Evolutionary conservation across 345 rosid species (phyloP), one percentile per base, ranked within the genome.

Genomic region (Limnanthes douglasii): DNA sequence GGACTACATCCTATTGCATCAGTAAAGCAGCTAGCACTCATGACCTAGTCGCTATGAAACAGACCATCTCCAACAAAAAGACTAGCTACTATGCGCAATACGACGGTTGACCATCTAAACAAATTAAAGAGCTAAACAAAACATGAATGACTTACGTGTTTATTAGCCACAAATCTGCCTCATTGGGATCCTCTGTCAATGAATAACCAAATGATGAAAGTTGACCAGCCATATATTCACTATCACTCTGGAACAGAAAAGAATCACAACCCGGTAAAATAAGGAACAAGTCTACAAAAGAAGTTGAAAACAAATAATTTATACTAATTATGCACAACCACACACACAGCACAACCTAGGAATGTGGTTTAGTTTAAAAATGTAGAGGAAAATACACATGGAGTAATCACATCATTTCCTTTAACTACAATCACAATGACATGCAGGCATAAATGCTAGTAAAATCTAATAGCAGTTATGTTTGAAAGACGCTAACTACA

Each of bases 171-270:
- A 90, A 34, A 69, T 84, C 86, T 51, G 84, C 94, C 18, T 79
- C 86, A 48, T 79, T 94, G 17, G 94, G 86, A 46, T 49, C 67
- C n/a, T 84, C 95, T 11, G 68, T 72, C 45, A 90, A 64, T 8
- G 68, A 61, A 67, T 84, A 90, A 34, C 98, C 95, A 33, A 74
- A 90, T 32, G 95, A 78, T 45, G 92, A 74, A 48, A 90, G 82
- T 70, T 84, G 95, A 37, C 98, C 94, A 13, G 86, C 92, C 98
- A 90, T 90, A 60, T 90, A 90, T 62, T 90, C 95, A 65, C 94
- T 84, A 52, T 90, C 98, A 68, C 95, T 90, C 92, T 90, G 81
- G 33, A 20, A 39, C 34, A 13, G 0, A 36, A 18, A 29, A 5
- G 3, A 6, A 12, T 5, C 5, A 31, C 12, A 9, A 31, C 5